Evolutionary conservation across 768 basidiomycete genomes (phyloP), one percentile per base, ranked within the genome.

Genomic region (Serendipita sp.): DNA sequence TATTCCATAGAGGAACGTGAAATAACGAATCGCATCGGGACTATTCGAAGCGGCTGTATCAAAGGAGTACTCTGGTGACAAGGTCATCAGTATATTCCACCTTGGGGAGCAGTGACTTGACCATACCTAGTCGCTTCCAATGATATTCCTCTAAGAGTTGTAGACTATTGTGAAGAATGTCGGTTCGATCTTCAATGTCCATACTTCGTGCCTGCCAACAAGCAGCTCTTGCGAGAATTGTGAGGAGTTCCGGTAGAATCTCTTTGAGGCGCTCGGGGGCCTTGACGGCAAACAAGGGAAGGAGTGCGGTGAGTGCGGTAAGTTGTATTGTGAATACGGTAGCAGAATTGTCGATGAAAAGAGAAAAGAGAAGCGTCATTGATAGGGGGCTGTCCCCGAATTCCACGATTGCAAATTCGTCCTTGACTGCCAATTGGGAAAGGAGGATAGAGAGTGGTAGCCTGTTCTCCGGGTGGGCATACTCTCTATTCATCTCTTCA

Each of bases 1-100:
- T 53, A 93, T 81, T 68, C 90, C 93, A 73, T 94, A 95, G 65
- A 96, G 75, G 48, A 79, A 79, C 1, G 85, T 84, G 73, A 92
- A 92, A 68, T 81, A 88, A 45, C 75, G 78, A 20, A 82, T 78
- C 16, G 82, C 78, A 3, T 82, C 79, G 17, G 88, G 86, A 1
- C 81, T 74, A 30, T 75, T 72, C 14, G 81, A 78, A n/a, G 75
- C 71, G 1, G 75, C 76, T 9, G 77, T 74, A 65, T 79, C 75
- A 69, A 87, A 82, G 0, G 81, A 76, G 67, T 76, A 75, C 56
- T 86, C 82, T 68, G 62, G 26, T 38, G 28, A n/a, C n/a, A n/a
- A n/a, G n/a, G n/a, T n/a, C n/a, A n/a, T n/a, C n/a, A n/a, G n/a
- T 43, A 20, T 43, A 43, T 43, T 13, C n/a, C n/a, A n/a, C n/a